Percentiles rank a stretch among this genome's conserved stretches.
These are phyloP conservation scores for Trichoderma cornu-damae DNA, from an alignment of 2,329 filamentous ascomycete species.

Conservation along the genomic window DNA sequence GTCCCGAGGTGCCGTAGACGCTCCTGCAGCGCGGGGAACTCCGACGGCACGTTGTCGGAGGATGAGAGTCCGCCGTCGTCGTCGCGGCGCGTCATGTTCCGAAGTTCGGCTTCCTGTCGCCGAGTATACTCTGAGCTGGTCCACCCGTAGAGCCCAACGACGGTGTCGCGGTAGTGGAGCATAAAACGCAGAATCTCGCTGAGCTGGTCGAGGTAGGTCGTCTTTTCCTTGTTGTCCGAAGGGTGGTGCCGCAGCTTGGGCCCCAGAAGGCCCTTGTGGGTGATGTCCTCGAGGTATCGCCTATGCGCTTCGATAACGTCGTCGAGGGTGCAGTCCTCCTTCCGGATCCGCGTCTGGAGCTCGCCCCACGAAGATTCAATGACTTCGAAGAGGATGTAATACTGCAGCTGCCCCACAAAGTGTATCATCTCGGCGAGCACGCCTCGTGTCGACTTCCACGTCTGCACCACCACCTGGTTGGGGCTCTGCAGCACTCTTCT, in stretches of 20 bases:
- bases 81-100: constrained; percentile 54
- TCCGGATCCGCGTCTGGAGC: constrained; percentile 74
- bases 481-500: constrained; percentile 80
- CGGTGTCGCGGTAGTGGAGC: constrained; percentile 87
- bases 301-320: constrained; percentile 91
- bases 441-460: constrained; percentile 88
- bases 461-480: constrained; percentile 61
- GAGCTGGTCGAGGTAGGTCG: constrained; percentile 82
- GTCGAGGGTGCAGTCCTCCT: constrained; percentile 85
- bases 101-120: constrained; percentile 77
- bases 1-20: constrained; percentile 66
- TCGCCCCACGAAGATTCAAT: constrained; percentile 95
- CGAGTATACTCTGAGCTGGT: constrained; percentile 90
- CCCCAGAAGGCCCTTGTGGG: constrained; percentile 88
- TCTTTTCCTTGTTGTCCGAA: constrained; percentile 58
- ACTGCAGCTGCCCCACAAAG: constrained; percentile 93
- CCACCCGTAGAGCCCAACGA: constrained; percentile 92
- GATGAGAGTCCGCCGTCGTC: constrained; percentile 28
- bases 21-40: constrained; percentile 69
- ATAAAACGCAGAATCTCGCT: constrained; percentile 90
- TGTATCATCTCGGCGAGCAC: constrained; percentile 97
- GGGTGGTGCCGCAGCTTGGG: constrained; percentile 49
- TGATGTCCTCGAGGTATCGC: constrained; percentile 87
- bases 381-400: constrained; percentile 98
- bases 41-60: constrained; percentile 54